Evolutionary conservation across 371 early-diverging fungal species (phyloP).

Genomic region (Furculomyces boomerangus): DNA sequence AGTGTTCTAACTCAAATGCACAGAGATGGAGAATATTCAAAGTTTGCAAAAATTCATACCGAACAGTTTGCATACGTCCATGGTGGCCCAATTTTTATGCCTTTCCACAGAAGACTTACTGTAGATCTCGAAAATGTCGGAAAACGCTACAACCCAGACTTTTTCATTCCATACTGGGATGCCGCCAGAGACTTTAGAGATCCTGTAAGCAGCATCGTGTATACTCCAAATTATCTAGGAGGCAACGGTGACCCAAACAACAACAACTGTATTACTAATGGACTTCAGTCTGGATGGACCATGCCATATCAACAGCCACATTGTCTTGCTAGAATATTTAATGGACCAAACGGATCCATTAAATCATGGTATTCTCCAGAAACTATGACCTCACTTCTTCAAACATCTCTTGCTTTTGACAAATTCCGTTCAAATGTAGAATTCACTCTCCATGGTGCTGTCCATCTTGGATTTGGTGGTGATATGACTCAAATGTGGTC

Average conservation of each 20-base stretch:
- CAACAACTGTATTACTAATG: conserved; percentile 8
- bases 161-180: conserved; percentile 24
- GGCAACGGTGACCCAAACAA: conserved; percentile 14
- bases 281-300: conserved; percentile 11
- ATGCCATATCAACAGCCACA: conserved; percentile 12
- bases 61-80: conserved; percentile 15
- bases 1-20: conserved; percentile 11
- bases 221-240: conserved; percentile 11
- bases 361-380: conserved; percentile 24
- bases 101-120: conserved; percentile 23
- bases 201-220: conserved; percentile 15
- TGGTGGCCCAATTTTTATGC: conserved; percentile 20
- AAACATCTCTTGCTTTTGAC: conserved; percentile 6
- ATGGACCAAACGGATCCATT: conserved; percentile 12
- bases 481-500: conserved; percentile 22
- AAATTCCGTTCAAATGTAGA: conserved; percentile 24
- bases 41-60: conserved; percentile 18
- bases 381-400: conserved; percentile 17
- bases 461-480: conserved; percentile 29
- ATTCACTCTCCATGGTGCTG: conserved; percentile 25
- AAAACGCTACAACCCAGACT: conserved; percentile 13
- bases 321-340: conserved; percentile 20
- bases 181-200: conserved; percentile 14
- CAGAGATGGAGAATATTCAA: conserved; percentile 13
- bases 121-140: conserved; percentile 23